Percentiles rank a stretch among this genome's conserved stretches.
Conservation (phyloP, 495 filamentous ascomycete genomes). For the Letharia columbiana region DNA sequence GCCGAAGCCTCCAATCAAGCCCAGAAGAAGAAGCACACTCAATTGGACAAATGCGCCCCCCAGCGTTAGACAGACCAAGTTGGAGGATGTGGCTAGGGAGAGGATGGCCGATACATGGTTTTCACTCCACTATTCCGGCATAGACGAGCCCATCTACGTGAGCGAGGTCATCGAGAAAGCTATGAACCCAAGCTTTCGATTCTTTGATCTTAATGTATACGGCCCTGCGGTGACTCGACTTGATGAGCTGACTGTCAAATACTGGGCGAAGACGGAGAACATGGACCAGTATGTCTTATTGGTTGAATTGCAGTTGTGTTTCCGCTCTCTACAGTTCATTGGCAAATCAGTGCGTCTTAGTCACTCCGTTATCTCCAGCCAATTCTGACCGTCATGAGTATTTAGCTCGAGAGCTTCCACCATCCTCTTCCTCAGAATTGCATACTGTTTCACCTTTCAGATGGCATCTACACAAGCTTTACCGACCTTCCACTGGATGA, state of each 20-base stretch:
- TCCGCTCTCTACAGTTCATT: slow-evolving; percentile 70
- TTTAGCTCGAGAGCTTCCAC: slow-evolving; percentile 55
- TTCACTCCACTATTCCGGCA: slow-evolving; percentile 61
- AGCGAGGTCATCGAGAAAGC: slow-evolving; percentile 73
- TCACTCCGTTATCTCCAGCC: background rate
- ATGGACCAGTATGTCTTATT: slow-evolving; percentile 54
- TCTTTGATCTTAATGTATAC: slow-evolving; percentile 68
- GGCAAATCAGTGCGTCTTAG: slow-evolving; percentile 48
- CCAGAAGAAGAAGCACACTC: slow-evolving; percentile 58
- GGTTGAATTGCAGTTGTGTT: slow-evolving; percentile 60
- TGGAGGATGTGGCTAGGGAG: slow-evolving; percentile 62
- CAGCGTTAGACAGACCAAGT: slow-evolving; percentile 58
- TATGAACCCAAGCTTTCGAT: slow-evolving; percentile 84
- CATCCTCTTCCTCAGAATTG: slow-evolving; percentile 78
- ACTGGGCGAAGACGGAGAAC: slow-evolving; percentile 64
- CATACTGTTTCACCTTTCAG: slow-evolving; percentile 76
- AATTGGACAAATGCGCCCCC: slow-evolving; percentile 62
- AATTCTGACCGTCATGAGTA: background rate
- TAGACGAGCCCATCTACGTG: slow-evolving; percentile 73
- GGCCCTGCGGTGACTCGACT: slow-evolving; percentile 57
- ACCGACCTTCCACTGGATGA: slow-evolving; percentile 47
- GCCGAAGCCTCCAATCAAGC: slow-evolving; percentile 26
- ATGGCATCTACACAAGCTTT: slow-evolving; percentile 78
- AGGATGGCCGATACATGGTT: slow-evolving; percentile 87
- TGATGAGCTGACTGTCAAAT: slow-evolving; percentile 55